Base-by-base conservation (phyloP, 176 grass and related monocot species). In the Zoysia japonica region DNA sequence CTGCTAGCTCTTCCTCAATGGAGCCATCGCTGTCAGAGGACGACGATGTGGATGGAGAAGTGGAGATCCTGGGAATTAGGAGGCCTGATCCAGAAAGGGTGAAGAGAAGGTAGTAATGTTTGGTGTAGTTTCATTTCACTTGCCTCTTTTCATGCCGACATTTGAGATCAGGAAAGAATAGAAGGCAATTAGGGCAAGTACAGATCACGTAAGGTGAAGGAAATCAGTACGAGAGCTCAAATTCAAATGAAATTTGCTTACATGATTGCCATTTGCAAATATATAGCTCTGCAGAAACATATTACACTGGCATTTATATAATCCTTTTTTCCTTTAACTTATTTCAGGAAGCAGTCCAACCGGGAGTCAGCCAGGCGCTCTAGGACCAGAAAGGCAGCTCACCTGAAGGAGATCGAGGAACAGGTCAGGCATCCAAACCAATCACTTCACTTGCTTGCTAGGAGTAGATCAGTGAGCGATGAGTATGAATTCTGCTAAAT, bases 321-420 rank as follows among this genome's bases (percentile, higher is more conserved):
- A 19, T 19, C 2, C 56, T 37, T 45, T 4, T 4, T 61, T 61
- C 59, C 37, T 0, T 80, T 79, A 15, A 47, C n/a, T 17, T 2
- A 50, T 76, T 83, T 70, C 35, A 93, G 93, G 64, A 97, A 93
- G 84, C 70, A 89, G 78, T 97, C 93, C 13, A 97, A 97, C 55
- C 67, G 91, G 47, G 91, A 97, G 78, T 97, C 93, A 2, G 93
- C 93, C 5, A 87, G 89, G 76, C 88, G 89, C 45, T 93, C 91
- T 66, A 97, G 94, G 83, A 86, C 65, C 8, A 97, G 91, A 88
- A 97, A 91, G 65, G 91, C 92, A 74, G 91, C 86, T 89, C 91
- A 91, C 86, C 35, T 88, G 36, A 91, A 83, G 81, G 94, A 91
- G 1, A 68, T 97, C 47, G 91, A 97, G 72, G 82, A 85, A 36